These are phyloP conservation scores for Morella rubra DNA, from an alignment of 306 rosid species.

Conservation along the genomic window DNA sequence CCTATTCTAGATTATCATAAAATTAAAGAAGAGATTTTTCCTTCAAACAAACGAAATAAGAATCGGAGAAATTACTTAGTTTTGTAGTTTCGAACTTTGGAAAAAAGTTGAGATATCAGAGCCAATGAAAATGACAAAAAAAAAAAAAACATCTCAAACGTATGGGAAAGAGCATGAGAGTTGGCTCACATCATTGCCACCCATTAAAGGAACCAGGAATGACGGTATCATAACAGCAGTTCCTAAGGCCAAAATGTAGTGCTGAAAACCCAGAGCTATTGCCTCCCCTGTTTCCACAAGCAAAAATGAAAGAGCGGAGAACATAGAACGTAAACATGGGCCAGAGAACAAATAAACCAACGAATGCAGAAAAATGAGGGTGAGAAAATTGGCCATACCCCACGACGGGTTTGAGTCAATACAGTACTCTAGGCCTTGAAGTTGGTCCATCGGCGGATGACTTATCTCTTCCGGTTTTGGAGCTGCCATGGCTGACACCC, in stretches of 20 bases:
- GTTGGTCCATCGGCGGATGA: slow-evolving; percentile 95
- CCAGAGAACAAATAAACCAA: not conserved
- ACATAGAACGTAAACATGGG: not conserved
- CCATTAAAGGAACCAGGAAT: slow-evolving; percentile 95
- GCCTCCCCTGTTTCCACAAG: slow-evolving; percentile 70
- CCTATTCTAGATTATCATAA: slow-evolving; percentile 14
- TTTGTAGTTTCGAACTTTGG: not conserved
- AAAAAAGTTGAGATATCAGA: slow-evolving; percentile 7
- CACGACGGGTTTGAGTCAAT: slow-evolving; percentile 98
- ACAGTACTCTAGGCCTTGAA: slow-evolving; percentile 95
- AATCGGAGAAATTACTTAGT: not conserved
- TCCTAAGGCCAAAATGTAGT: slow-evolving; percentile 92
- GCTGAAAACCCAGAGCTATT: slow-evolving; percentile 92
- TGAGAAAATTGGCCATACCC: slow-evolving; percentile 52
- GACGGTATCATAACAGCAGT: slow-evolving; percentile 99
- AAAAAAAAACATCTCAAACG: slow-evolving; percentile 3
- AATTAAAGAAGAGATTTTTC: slow-evolving; percentile 3
- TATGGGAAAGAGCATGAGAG: slow-evolving; percentile 11
- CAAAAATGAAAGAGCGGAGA: slow-evolving; percentile 18
- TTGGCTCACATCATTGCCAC: slow-evolving; percentile 81
- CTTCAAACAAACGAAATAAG: not conserved
- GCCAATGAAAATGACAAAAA: not conserved
- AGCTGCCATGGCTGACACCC: slow-evolving; percentile 57
- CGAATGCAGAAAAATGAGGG: slow-evolving; percentile 24
- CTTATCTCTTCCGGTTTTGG: slow-evolving; percentile 80